Conservation (phyloP, 2,329 filamentous ascomycete species). For the Periconia digitata region DNA sequence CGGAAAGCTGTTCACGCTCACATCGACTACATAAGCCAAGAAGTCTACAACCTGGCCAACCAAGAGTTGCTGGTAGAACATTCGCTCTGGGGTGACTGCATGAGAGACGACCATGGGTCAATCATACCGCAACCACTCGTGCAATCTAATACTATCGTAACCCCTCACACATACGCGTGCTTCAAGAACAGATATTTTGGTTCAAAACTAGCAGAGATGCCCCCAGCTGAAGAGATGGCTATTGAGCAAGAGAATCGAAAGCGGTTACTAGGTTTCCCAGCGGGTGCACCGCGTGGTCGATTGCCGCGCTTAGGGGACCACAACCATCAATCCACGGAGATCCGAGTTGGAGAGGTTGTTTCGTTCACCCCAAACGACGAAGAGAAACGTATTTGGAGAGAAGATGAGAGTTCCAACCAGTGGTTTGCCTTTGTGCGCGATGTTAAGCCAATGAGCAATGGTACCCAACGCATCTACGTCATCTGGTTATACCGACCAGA, state of each 20-base stretch:
- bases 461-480: slow-evolving; percentile 58
- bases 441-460: slow-evolving; percentile 24
- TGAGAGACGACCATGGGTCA: slow-evolving; percentile 6
- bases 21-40: slow-evolving; percentile 65
- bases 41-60: slow-evolving; percentile 56
- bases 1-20: slow-evolving; percentile 62
- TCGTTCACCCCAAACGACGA: slow-evolving; percentile 49
- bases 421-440: slow-evolving; percentile 74
- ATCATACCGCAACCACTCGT: slow-evolving; percentile 20
- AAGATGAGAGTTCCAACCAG: slow-evolving; percentile 24
- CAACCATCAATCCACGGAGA: slow-evolving; percentile 9
- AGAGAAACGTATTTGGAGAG: slow-evolving; percentile 34
- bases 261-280: slow-evolving; percentile 17
- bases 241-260: slow-evolving; percentile 20
- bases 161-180: slow-evolving; percentile 65
- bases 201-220: slow-evolving; percentile 47
- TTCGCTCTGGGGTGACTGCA: slow-evolving; percentile 57
- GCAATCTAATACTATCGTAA: slow-evolving; percentile 62
- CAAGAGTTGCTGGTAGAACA: slow-evolving; percentile 40
- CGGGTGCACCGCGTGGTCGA: background rate
- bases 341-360: slow-evolving; percentile 54
- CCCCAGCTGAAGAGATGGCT: no score
- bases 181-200: slow-evolving; percentile 67
- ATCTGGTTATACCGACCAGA: slow-evolving; percentile 73
- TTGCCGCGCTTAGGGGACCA: background rate